Percentiles rank a stretch among this genome's conserved stretches.
phyloP scores from a whole-genome alignment of 345 rosid species.

The Eucalyptus grandis region DNA sequence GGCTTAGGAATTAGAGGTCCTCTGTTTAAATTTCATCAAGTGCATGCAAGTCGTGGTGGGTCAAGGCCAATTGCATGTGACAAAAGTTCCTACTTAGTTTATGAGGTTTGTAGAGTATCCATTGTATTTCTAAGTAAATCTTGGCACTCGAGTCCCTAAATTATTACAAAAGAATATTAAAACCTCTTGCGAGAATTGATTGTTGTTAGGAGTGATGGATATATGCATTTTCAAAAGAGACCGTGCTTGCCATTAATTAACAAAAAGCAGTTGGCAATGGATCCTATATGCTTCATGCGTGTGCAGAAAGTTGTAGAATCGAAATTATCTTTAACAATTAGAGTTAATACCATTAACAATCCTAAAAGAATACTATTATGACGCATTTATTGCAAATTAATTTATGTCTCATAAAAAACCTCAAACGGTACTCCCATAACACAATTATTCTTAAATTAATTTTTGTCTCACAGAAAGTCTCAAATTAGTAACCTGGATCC shows the following conservation, averaged over 20 bases:
- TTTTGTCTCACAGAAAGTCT: neutral
- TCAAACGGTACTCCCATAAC: neutral
- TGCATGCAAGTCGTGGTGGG: neutral
- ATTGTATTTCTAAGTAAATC: neutral
- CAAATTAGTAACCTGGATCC: neutral
- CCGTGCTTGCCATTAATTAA: neutral
- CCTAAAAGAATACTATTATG: neutral
- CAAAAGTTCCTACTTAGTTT: neutral
- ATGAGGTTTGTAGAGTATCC: neutral
- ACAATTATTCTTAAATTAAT: neutral
- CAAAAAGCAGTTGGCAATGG: neutral
- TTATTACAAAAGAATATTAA: neutral
- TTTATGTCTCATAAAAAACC: neutral
- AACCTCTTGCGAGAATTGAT: neutral
- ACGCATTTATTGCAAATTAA: neutral
- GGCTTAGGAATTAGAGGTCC: neutral
- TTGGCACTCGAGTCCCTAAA: neutral
- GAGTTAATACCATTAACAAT: neutral
- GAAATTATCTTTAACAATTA: neutral
- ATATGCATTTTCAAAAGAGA: neutral
- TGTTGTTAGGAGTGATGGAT: neutral
- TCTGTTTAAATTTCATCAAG: neutral
- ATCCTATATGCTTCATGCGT: neutral
- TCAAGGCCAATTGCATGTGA: neutral
- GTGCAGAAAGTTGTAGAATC: neutral